These are phyloP conservation scores for Nemania sp. DNA, from an alignment of 2,329 filamentous ascomycete species.

Conservation along the genomic window DNA sequence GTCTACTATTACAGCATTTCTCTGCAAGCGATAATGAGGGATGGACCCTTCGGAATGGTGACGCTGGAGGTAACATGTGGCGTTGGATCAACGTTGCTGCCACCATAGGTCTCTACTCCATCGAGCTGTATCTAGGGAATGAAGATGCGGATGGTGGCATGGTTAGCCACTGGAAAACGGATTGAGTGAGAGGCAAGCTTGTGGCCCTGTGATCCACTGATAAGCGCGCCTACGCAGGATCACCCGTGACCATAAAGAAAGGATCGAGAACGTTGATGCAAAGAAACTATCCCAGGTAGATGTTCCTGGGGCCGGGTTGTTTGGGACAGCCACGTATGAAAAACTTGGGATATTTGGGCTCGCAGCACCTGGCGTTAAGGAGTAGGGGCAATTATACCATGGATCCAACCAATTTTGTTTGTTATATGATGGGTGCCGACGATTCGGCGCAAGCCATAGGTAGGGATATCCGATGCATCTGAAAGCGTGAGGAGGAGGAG, in stretches of 20 bases:
- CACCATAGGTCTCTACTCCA: slow-evolving; percentile 86
- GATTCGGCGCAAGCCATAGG: slow-evolving; percentile 13
- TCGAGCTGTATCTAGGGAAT: slow-evolving; percentile 86
- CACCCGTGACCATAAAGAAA: not conserved
- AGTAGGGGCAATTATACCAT: slow-evolving; percentile 42
- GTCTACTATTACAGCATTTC: slow-evolving; percentile 93
- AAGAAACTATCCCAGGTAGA: slow-evolving; percentile 9
- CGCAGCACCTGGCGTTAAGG: slow-evolving; percentile 42
- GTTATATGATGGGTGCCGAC: slow-evolving; percentile 24
- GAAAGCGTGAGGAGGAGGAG: not conserved
- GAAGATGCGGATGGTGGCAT: slow-evolving; percentile 76
- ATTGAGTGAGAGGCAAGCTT: slow-evolving; percentile 52
- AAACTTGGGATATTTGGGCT: slow-evolving; percentile 36
- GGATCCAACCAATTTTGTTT: slow-evolving; percentile 38
- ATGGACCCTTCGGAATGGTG: slow-evolving; percentile 85
- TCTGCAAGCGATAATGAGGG: slow-evolving; percentile 73
- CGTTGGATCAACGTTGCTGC: slow-evolving; percentile 90
- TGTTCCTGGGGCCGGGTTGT: slow-evolving; percentile 11
- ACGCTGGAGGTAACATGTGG: slow-evolving; percentile 84
- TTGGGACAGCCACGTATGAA: slow-evolving; percentile 28
- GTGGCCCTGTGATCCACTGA: slow-evolving; percentile 4
- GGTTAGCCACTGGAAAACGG: slow-evolving; percentile 88
- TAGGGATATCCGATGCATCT: not conserved
- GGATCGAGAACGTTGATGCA: slow-evolving; percentile 1
- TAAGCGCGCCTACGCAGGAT: slow-evolving; percentile 15